Evolutionary conservation across 306 rosid genomes (phyloP), one percentile per base, ranked within the genome.

Genomic region (Vachellia pachyceras): DNA sequence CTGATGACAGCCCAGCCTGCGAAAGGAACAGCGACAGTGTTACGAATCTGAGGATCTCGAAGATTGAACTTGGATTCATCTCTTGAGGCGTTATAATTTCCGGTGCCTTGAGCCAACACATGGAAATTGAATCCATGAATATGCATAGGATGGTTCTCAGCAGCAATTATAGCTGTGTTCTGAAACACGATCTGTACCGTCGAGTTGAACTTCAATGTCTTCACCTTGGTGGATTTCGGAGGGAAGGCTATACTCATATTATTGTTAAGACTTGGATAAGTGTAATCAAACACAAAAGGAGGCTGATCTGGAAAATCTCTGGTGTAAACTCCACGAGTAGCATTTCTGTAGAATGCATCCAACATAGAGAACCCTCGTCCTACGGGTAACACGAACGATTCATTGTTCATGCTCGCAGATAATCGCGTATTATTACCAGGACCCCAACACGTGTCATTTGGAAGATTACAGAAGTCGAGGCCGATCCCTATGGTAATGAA

Each of bases 341-440:
- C 65, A 3, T 77, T 37, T 37, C 1, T 0, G 17, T 23, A 79
- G 17, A 74, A 80, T 10, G 94, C 94, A 73, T 90, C 73, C 68
- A 90, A 18, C 90, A 90, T 88, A 0, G 94, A 86, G 15, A 73
- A 1, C 2, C 22, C 35, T 23, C 46, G 45, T 29, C 70, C 49
- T 78, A 3, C 75, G 1, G 94, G 94, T 8, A 86, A 46, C 72
- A 35, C 47, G 17, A 88, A 90, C 0, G 94, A 90, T 35, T 86
- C 89, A 29, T 90, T 88, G 82, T 88, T 90, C 94, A 90, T 90
- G 85, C 89, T 84, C 17, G 91, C 86, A 13, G 94, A 87, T 0
- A 84, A 3, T 7, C 85, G 45, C 18, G 49, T 17, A 6, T 23
- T 66, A 0, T 22, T 49, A 0, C 13, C 0, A 0, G 65, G 75